Base-by-base conservation (phyloP, 192 early-diverging fungal genomes). In the Endogone sp. region DNA sequence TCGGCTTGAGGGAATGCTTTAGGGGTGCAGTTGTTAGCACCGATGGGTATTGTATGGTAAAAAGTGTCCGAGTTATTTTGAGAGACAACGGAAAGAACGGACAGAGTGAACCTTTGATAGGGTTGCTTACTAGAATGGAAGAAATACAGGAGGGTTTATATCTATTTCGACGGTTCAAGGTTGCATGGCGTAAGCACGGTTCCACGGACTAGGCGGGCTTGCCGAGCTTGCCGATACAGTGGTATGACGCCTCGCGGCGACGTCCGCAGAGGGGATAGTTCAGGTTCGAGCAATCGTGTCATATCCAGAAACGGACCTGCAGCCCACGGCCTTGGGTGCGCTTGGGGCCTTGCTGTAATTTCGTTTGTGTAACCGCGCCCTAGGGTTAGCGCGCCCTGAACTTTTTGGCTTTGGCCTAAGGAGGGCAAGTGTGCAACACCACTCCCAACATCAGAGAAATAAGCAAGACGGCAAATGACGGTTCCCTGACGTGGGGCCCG, bases 391-490 rank as follows among this genome's bases (percentile, higher is more conserved):
- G 37, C 37, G 31, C 20, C 31, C 64, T 29, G 70, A 44, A 16
- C 61, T 57, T 56, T 23, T 29, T 25, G 56, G 26, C 6, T 22
- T 58, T 3, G 65, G 31, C 21, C 23, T 28, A 23, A 60, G 29
- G 22, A 65, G 25, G 28, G 69, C 69, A 29, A 65, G 2, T 10
- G 29, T 30, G 25, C 64, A 62, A 21, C 64, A n/a, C n/a, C n/a
- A n/a, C n/a, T n/a, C n/a, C n/a, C n/a, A n/a, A n/a, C n/a, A n/a
- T n/a, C n/a, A n/a, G n/a, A n/a, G n/a, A n/a, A n/a, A n/a, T n/a
- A n/a, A n/a, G n/a, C n/a, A n/a, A n/a, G n/a, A n/a, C n/a, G 13
- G 71, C 25, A 3, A 31, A 11, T 49, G 37, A 16, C 37, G 6
- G 37, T 6, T 49, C 9, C 37, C 9, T 49, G 37, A 49, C 37